phyloP scores from a whole-genome alignment of 208 protist species.

The Novymonas esmeraldas region DNA sequence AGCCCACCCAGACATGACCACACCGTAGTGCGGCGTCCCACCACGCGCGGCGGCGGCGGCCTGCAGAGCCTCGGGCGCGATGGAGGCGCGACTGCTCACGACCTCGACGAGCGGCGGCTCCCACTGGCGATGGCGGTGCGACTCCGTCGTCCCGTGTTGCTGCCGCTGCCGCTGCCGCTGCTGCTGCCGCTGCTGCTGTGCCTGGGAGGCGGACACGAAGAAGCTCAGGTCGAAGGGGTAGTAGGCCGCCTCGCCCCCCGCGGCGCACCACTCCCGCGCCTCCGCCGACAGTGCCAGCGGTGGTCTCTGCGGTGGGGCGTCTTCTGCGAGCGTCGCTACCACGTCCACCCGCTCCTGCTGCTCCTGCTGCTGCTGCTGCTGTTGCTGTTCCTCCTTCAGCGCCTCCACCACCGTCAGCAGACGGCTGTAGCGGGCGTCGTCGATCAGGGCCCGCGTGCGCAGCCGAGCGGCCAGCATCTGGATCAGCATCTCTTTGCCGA shows the following conservation, averaged over 20 bases:
- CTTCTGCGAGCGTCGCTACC: not conserved
- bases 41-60: slow-evolving; percentile 21
- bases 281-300: slow-evolving; percentile 13
- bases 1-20: slow-evolving; percentile 82
- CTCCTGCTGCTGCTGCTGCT: not conserved
- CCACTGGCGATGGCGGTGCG: not conserved
- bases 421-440: slow-evolving; percentile 53
- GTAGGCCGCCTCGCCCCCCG: slow-evolving; percentile 31
- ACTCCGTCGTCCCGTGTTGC: not conserved
- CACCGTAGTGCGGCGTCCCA: slow-evolving; percentile 60
- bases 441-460: slow-evolving; percentile 55
- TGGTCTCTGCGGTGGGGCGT: not conserved
- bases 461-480: slow-evolving; percentile 63
- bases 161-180: not conserved
- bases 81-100: slow-evolving; percentile 41
- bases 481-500: slow-evolving; percentile 77
- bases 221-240: slow-evolving; percentile 40
- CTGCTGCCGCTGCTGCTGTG: not conserved
- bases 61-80: slow-evolving; percentile 38
- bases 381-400: slow-evolving; percentile 32
- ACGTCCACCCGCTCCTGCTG: not conserved
- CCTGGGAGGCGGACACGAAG: slow-evolving; percentile 43
- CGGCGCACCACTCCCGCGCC: slow-evolving; percentile 24
- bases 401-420: slow-evolving; percentile 42
- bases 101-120: slow-evolving; percentile 60